Conservation (phyloP, 495 filamentous ascomycete genomes). For the Sordaria brevicollis region DNA sequence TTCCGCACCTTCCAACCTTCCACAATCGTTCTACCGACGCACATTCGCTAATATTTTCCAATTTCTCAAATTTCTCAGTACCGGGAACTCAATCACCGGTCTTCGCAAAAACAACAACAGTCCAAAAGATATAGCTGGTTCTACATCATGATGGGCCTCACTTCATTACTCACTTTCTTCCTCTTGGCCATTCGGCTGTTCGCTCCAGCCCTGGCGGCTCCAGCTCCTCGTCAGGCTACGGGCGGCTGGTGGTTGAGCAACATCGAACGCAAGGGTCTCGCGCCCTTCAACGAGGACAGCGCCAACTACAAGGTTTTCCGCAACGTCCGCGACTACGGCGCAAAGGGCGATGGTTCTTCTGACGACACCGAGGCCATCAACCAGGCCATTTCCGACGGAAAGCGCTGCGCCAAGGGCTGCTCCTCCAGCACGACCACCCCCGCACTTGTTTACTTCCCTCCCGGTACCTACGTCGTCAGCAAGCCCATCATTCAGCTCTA, state of each 20-base stretch:
- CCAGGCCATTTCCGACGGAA: slow-evolving; percentile 62
- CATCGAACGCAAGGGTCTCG: slow-evolving; percentile 59
- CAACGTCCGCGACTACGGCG: slow-evolving; percentile 68
- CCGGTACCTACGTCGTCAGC: slow-evolving; percentile 64
- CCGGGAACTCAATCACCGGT: slow-evolving; percentile 1
- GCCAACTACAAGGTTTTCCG: slow-evolving; percentile 64
- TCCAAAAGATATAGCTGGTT: slow-evolving; percentile 24
- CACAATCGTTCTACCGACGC: background rate
- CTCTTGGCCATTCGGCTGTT: slow-evolving; percentile 26
- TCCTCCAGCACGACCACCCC: slow-evolving; percentile 71
- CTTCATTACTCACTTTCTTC: slow-evolving; percentile 24
- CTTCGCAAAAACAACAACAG: slow-evolving; percentile 8
- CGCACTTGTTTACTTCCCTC: slow-evolving; percentile 71
- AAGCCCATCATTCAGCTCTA: slow-evolving; percentile 62
- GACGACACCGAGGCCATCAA: slow-evolving; percentile 92
- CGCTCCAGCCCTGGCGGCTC: slow-evolving; percentile 21
- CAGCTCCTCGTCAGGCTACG: slow-evolving; percentile 20
- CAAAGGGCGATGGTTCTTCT: slow-evolving; percentile 57
- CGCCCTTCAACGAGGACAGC: slow-evolving; percentile 46
- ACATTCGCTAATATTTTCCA: background rate
- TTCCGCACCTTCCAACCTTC: slow-evolving; percentile 8
- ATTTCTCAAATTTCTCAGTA: background rate
- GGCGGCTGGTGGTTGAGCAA: slow-evolving; percentile 60
- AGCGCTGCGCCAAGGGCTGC: slow-evolving; percentile 68
- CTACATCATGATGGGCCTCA: slow-evolving; percentile 34